Percentiles rank a stretch among this genome's conserved stretches.
These are phyloP conservation scores for Phialophora verrucosa DNA, from an alignment of 2,329 filamentous ascomycete species.

Conservation along the genomic window DNA sequence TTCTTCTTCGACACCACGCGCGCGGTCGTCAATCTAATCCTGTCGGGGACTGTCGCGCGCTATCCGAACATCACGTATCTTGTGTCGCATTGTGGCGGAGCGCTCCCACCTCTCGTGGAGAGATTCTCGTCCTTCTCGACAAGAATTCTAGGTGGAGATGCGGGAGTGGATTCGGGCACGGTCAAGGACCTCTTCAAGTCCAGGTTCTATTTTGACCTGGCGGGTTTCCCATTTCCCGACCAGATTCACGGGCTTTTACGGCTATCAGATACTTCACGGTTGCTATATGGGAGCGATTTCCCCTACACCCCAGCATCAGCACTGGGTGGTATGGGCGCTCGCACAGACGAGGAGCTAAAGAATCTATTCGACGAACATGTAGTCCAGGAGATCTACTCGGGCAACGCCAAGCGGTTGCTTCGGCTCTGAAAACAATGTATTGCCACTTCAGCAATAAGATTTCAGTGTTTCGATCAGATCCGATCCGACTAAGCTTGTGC, in stretches of 20 bases:
- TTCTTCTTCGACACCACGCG: slow-evolving; percentile 61
- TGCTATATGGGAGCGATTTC: slow-evolving; percentile 62
- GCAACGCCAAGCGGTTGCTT: slow-evolving; percentile 24
- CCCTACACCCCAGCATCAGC: slow-evolving; percentile 53
- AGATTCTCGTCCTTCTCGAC: slow-evolving; percentile 27
- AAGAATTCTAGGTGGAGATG: slow-evolving; percentile 4
- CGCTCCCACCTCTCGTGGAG: slow-evolving; percentile 44
- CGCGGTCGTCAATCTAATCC: slow-evolving; percentile 54
- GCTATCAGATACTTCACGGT: slow-evolving; percentile 48
- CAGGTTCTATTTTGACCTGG: slow-evolving; percentile 33
- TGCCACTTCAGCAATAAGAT: neutral
- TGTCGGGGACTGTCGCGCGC: slow-evolving; percentile 52
- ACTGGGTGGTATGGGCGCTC: slow-evolving; percentile 11
- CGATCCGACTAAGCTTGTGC: neutral
- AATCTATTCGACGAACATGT: slow-evolving; percentile 17
- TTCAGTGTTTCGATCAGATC: neutral
- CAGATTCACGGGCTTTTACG: slow-evolving; percentile 52
- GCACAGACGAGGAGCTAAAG: slow-evolving; percentile 19
- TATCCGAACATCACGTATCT: slow-evolving; percentile 55
- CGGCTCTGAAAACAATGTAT: neutral
- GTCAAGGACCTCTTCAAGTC: slow-evolving; percentile 25
- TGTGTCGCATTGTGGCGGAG: slow-evolving; percentile 56
- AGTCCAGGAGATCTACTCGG: slow-evolving; percentile 23
- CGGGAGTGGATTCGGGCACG: neutral
- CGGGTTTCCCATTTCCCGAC: slow-evolving; percentile 31